Percentiles rank a stretch among this genome's conserved stretches.
phyloP scores from a whole-genome alignment of 2,329 filamentous ascomycete species.

The Fusarium sp. region DNA sequence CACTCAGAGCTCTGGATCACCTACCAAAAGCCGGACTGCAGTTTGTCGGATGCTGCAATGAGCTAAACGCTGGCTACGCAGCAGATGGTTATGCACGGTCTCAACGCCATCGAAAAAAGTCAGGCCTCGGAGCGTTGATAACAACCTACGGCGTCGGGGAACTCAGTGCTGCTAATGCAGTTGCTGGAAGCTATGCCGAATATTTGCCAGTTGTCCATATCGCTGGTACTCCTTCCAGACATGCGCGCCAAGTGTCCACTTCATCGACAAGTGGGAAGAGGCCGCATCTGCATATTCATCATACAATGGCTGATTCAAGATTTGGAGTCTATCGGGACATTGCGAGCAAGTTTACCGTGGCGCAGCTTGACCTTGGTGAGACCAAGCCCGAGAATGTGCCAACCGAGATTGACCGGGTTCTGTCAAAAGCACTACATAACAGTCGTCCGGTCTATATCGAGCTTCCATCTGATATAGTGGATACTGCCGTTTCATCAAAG shows the following conservation, averaged over 20 bases:
- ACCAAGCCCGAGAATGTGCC: not conserved
- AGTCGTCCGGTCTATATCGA: slow-evolving; percentile 24
- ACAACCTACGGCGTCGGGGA: slow-evolving; percentile 23
- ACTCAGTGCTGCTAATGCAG: slow-evolving; percentile 20
- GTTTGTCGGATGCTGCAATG: slow-evolving; percentile 29
- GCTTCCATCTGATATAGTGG: not conserved
- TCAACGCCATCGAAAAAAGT: not conserved
- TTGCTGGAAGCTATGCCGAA: slow-evolving; percentile 30
- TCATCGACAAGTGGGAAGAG: accelerated
- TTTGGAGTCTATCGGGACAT: slow-evolving; percentile 10
- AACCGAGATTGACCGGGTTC: not conserved
- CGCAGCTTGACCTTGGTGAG: slow-evolving; percentile 10
- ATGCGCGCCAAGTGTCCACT: not conserved
- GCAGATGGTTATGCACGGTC: slow-evolving; percentile 28
- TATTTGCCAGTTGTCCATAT: slow-evolving; percentile 18
- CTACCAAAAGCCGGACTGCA: not conserved
- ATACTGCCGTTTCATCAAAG: not conserved
- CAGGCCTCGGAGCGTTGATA: slow-evolving; percentile 10
- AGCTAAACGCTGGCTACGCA: slow-evolving; percentile 26
- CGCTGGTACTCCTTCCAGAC: slow-evolving; percentile 16
- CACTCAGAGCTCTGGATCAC: slow-evolving; percentile 16
- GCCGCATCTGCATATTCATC: slow-evolving; percentile 14
- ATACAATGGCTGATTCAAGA: slow-evolving; percentile 9
- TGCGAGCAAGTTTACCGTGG: slow-evolving; percentile 17
- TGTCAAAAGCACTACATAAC: not conserved